Conservation (phyloP, 306 rosid genomes). For the Castanea sativa region DNA sequence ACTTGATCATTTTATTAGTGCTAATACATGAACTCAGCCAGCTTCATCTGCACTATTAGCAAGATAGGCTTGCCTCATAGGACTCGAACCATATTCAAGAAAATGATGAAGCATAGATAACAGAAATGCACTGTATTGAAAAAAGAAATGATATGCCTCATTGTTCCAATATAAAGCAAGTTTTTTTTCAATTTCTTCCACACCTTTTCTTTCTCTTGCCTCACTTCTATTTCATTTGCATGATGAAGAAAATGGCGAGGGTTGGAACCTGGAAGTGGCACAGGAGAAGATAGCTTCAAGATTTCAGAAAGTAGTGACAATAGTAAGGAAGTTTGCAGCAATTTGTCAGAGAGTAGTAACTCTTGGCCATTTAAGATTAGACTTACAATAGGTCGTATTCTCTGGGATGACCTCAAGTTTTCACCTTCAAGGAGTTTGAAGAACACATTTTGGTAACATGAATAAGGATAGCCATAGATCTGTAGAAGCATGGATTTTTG, state of each 20-base stretch:
- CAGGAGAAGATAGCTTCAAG: neutral
- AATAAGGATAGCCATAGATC: slow-evolving; percentile 30
- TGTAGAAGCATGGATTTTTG: slow-evolving; percentile 39
- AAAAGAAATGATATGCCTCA: neutral
- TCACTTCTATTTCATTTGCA: neutral
- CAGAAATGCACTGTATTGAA: too few species aligned
- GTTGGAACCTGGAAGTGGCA: neutral
- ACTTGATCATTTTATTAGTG: too few species aligned
- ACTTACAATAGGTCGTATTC: slow-evolving; percentile 31
- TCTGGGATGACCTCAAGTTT: slow-evolving; percentile 48
- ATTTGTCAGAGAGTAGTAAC: neutral
- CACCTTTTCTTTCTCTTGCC: neutral
- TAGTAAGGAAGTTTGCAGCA: neutral
- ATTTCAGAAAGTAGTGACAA: slow-evolving; percentile 11
- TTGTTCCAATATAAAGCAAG: slow-evolving; percentile 7
- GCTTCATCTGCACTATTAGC: too few species aligned
- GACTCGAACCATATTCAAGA: too few species aligned
- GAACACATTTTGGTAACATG: slow-evolving; percentile 36
- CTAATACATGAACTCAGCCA: too few species aligned
- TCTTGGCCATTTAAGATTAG: slow-evolving; percentile 47
- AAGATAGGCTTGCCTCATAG: too few species aligned
- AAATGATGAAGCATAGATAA: too few species aligned
- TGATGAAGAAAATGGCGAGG: slow-evolving; percentile 8
- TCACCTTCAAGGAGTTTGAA: slow-evolving; percentile 40
- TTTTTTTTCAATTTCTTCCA: neutral